Evolutionary conservation across 176 grass and related monocot species (phyloP).

Genomic region (Zizania latifolia): DNA sequence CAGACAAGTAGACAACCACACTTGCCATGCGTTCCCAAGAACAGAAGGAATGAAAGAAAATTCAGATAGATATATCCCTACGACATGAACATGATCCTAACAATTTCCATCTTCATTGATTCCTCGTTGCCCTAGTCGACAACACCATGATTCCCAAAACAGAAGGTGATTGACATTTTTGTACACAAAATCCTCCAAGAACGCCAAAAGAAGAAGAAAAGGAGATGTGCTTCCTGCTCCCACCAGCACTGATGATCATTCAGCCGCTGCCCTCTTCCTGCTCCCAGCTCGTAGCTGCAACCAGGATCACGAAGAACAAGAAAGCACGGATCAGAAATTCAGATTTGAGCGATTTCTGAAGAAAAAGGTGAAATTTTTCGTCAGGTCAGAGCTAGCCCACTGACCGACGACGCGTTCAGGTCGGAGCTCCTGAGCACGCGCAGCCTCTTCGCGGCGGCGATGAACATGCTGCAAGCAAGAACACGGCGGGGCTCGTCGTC

Average conservation of each 20-base stretch:
- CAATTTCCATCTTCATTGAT: not conserved
- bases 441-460: constrained; percentile 60
- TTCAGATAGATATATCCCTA: no score
- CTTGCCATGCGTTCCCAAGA: no score
- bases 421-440: constrained; percentile 73
- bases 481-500: not conserved
- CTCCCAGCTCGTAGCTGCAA: constrained; percentile 50
- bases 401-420: constrained; percentile 49
- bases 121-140: not conserved
- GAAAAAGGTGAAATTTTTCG: not conserved
- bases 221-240: not conserved
- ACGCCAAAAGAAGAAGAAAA: not conserved
- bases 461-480: constrained; percentile 64
- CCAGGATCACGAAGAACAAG: constrained; percentile 6
- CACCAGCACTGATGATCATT: constrained; percentile 13
- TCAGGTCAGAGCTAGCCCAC: not conserved
- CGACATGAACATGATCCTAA: not conserved
- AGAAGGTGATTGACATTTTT: not conserved
- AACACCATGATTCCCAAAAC: not conserved
- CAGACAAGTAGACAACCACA: no score
- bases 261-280: constrained; percentile 47
- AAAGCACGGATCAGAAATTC: not conserved
- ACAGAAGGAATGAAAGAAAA: no score
- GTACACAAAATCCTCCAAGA: constrained; percentile 20
- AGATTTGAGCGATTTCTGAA: not conserved